Percentiles rank a stretch among this genome's conserved stretches.
Evolutionary conservation across 2,329 filamentous ascomycete genomes (phyloP).

Genomic region (Xylariaceae sp.): DNA sequence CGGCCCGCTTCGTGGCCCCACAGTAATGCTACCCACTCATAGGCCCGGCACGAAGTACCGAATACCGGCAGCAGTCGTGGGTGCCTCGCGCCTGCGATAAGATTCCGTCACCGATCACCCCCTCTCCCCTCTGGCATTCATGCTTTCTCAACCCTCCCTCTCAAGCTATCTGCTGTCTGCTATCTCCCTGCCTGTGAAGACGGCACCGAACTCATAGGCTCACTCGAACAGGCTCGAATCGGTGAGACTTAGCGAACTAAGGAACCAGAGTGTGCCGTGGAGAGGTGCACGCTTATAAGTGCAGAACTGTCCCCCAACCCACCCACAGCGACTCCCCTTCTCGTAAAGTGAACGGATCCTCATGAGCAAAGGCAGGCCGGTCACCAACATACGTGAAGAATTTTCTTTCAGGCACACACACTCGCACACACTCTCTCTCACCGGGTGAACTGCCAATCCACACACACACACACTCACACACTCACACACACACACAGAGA

Average conservation of each 20-base stretch:
- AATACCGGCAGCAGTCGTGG: background rate
- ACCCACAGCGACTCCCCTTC: background rate
- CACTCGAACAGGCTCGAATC: background rate
- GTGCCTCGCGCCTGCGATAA: no score
- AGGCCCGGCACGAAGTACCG: background rate
- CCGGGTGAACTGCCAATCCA: background rate
- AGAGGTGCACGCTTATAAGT: background rate
- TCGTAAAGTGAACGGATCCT: background rate
- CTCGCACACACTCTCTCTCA: background rate
- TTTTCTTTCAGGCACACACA: background rate
- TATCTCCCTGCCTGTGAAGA: background rate
- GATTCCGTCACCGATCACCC: background rate
- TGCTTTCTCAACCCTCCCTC: background rate
- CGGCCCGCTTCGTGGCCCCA: background rate
- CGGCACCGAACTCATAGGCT: background rate
- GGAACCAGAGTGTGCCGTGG: background rate
- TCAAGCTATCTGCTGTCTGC: no score
- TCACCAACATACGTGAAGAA: constrained; percentile 6
- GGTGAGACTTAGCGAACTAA: background rate
- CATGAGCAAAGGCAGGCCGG: constrained; percentile 1
- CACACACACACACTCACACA: background rate
- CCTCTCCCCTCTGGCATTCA: background rate
- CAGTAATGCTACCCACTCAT: background rate
- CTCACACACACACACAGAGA: no score
- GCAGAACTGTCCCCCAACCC: background rate